These are phyloP conservation scores for Leccinum disarticulatum DNA, from an alignment of 768 basidiomycete species.

Conservation along the genomic window DNA sequence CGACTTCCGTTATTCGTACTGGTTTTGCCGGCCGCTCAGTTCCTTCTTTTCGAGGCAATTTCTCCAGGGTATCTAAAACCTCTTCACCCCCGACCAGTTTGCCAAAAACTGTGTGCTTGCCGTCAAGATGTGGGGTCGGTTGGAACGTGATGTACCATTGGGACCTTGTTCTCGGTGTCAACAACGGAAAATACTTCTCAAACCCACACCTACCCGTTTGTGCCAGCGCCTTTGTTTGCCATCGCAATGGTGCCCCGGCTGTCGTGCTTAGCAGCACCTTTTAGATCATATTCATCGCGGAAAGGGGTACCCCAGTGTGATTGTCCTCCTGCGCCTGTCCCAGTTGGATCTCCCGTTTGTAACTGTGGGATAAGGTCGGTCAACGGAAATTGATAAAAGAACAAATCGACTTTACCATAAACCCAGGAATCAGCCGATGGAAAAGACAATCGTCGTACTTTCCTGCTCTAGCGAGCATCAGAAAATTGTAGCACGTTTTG, in stretches of 20 bases:
- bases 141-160: constrained; percentile 95
- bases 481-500: constrained; percentile 97
- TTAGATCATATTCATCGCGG: constrained; percentile 88
- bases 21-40: constrained; percentile 86
- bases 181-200: neutral
- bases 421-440: constrained; percentile 90
- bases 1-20: constrained; percentile 80
- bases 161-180: constrained; percentile 49
- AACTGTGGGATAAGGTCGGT: constrained; percentile 47
- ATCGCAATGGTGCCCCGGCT: constrained; percentile 84
- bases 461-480: constrained; percentile 87
- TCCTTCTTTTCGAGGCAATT: constrained; percentile 74
- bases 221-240: constrained; percentile 92
- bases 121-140: constrained; percentile 80
- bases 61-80: constrained; percentile 81
- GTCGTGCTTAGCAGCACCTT: constrained; percentile 87
- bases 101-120: constrained; percentile 95
- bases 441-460: constrained; percentile 91
- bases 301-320: constrained; percentile 96
- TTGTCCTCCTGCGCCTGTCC: constrained; percentile 90
- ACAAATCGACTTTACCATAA: constrained; percentile 65
- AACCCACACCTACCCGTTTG: constrained; percentile 64
- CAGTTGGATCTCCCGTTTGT: constrained; percentile 98
- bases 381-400: neutral
- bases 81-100: constrained; percentile 96